phyloP scores from a whole-genome alignment of 495 filamentous ascomycete genomes.

The Penicillium ucsense region DNA sequence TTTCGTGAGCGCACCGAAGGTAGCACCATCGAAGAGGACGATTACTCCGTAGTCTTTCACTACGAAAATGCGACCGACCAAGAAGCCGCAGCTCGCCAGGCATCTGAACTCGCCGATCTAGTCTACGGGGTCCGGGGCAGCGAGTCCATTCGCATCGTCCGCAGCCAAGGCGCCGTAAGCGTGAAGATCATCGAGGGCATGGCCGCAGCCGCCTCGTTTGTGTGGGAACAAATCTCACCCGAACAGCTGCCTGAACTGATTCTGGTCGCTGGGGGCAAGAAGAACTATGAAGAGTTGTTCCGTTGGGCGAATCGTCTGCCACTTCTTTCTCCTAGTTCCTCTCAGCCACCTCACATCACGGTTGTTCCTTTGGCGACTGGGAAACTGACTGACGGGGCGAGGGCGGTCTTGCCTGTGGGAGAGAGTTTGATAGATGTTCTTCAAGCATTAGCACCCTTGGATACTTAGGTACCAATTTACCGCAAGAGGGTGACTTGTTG shows the following conservation, averaged over 20 bases:
- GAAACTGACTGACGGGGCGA: slow-evolving; percentile 26
- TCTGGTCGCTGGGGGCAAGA: slow-evolving; percentile 69
- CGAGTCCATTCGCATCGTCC: slow-evolving; percentile 68
- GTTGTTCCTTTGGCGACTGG: slow-evolving; percentile 70
- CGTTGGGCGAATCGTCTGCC: slow-evolving; percentile 70
- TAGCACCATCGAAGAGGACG: slow-evolving; percentile 64
- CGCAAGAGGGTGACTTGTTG: no score
- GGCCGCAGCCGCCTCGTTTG: slow-evolving; percentile 52
- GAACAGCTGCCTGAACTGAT: slow-evolving; percentile 52
- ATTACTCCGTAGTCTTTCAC: slow-evolving; percentile 70
- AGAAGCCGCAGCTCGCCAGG: slow-evolving; percentile 58
- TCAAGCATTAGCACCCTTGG: background rate
- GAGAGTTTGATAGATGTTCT: slow-evolving; percentile 7
- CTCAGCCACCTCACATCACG: slow-evolving; percentile 17
- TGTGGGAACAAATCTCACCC: slow-evolving; percentile 38
- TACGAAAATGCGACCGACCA: slow-evolving; percentile 64
- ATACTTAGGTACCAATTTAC: background rate
- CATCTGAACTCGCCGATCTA: slow-evolving; percentile 72
- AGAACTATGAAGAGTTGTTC: slow-evolving; percentile 77
- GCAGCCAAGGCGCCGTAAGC: slow-evolving; percentile 55
- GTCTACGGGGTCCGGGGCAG: slow-evolving; percentile 77
- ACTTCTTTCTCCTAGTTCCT: background rate
- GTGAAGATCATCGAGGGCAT: slow-evolving; percentile 74
- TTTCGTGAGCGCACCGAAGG: slow-evolving; percentile 79
- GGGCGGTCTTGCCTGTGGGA: slow-evolving; percentile 13